Evolutionary conservation across 2,329 filamentous ascomycete genomes (phyloP).

Genomic region (Bipolaris oryzae): DNA sequence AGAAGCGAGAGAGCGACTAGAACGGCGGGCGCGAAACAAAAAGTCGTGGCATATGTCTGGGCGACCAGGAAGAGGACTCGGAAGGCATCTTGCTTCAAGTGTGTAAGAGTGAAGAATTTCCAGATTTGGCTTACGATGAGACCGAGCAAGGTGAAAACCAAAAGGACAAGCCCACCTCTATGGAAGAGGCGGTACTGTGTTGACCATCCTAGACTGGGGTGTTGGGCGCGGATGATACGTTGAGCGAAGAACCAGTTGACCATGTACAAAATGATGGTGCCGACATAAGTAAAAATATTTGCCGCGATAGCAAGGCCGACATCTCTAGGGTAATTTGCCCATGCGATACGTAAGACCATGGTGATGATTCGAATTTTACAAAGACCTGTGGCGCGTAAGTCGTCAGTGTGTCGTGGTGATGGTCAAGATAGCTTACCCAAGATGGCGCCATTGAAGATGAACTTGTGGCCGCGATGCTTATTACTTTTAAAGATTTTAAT

Average conservation of each 20-base stretch:
- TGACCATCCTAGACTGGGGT: slow-evolving; percentile 74
- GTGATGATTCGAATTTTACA: slow-evolving; percentile 53
- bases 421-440: slow-evolving; percentile 41
- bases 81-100: slow-evolving; percentile 58
- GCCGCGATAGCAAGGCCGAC: slow-evolving; percentile 63
- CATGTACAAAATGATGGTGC: slow-evolving; percentile 77
- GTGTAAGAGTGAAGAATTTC: slow-evolving; percentile 69
- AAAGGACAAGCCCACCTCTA: slow-evolving; percentile 56
- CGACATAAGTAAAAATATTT: slow-evolving; percentile 73
- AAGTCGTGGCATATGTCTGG: slow-evolving; percentile 66
- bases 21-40: slow-evolving; percentile 70
- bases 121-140: slow-evolving; percentile 69
- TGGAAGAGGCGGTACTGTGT: slow-evolving; percentile 57
- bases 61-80: slow-evolving; percentile 69
- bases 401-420: neutral
- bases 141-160: slow-evolving; percentile 68
- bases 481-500: slow-evolving; percentile 52
- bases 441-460: slow-evolving; percentile 51
- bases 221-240: slow-evolving; percentile 74
- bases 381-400: slow-evolving; percentile 45
- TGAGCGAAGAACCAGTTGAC: slow-evolving; percentile 80
- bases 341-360: slow-evolving; percentile 50
- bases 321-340: slow-evolving; percentile 47
- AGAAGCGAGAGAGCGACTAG: slow-evolving; percentile 58
- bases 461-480: slow-evolving; percentile 50